Evolutionary conservation across 306 rosid species (phyloP).

Genomic region (Gastrolobium bilobum): DNA sequence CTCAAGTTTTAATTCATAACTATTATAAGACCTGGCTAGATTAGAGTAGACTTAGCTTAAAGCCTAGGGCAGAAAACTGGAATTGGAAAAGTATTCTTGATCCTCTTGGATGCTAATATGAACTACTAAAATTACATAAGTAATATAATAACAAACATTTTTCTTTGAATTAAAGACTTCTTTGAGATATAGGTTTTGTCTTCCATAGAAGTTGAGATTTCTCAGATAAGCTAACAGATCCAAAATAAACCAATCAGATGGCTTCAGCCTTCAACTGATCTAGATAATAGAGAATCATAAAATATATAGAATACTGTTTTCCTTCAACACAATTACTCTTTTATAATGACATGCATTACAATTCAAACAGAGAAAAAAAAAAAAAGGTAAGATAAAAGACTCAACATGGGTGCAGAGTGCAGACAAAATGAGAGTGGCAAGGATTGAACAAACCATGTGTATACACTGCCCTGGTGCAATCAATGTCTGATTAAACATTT

Average conservation of each 20-base stretch:
- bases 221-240: no score
- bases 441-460: not conserved
- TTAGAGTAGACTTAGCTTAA: not conserved
- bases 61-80: not conserved
- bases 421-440: conserved; percentile 2
- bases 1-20: not conserved
- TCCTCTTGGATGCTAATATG: not conserved
- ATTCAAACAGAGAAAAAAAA: not conserved
- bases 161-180: no score
- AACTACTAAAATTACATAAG: not conserved
- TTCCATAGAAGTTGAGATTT: no score
- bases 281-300: not conserved
- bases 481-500: conserved; percentile 1
- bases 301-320: not conserved
- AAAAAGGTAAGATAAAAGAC: no score
- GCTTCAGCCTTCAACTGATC: not conserved
- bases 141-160: not conserved
- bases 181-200: no score
- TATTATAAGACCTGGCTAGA: not conserved
- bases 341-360: not conserved
- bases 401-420: no score
- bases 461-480: not conserved
- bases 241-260: not conserved
- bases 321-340: not conserved
- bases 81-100: not conserved